Base-by-base conservation (phyloP, 441 rosid species). In the Euphorbia celastroides region DNA sequence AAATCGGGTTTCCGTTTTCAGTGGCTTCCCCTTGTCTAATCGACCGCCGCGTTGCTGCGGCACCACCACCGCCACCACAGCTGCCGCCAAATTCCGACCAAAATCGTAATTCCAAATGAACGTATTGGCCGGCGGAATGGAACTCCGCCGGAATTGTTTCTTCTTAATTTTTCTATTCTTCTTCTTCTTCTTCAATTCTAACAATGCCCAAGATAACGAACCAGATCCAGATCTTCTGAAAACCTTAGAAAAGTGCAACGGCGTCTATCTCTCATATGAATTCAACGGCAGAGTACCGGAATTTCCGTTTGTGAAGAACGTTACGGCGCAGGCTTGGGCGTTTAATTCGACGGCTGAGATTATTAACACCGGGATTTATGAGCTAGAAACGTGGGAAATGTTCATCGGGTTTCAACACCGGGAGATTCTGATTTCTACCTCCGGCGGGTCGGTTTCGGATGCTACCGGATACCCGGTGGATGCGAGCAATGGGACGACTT, bases 321-420 rank as follows among this genome's bases (percentile, higher is more conserved):
- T 70, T 9, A 71, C 83, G 5, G 90, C 95, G 22, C 97, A 93
- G 74, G 79, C 97, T 0, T 93, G 96, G 96, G 81, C 94, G 13
- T 93, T 93, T 72, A 79, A 83, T 59, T 72, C 98, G n/a, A 73
- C 69, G n/a, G 95, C 90, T 26, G 68, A 80, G n/a, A 76, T 90
- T 26, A 70, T 80, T n/a, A 93, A 93, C 68, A 68, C 88, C 0
- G 98, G 87, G 2, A 55, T 69, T 3, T 84, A 82, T 19, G 96
- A 87, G 68, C 71, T 93, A 41, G 82, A 87, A 79, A 86, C 81
- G 0, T 93, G 98, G 98, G 70, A 78, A 66, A 82, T 87, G 84
- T 80, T 68, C 56, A 62, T 93, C 6, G 96, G 96, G 26, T 93
- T 78, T 72, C 86, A 77, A 14, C 82, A 90, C 65, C 70, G 65